phyloP scores from a whole-genome alignment of 2,329 filamentous ascomycete species.

The Alternaria hordeiaustralica region DNA sequence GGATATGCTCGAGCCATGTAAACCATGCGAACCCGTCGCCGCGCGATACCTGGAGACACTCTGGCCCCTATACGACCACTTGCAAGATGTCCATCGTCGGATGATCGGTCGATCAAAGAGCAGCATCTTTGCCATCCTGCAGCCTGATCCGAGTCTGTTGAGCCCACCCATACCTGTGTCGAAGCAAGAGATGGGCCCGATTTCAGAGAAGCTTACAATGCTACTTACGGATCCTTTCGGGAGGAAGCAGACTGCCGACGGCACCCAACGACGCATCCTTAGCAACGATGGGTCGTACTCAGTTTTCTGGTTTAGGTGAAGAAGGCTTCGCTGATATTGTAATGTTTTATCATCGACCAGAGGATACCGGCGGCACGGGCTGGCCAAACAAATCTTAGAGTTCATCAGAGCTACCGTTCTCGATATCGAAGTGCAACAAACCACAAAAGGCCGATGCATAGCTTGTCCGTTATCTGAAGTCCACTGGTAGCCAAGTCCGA shows the following conservation, averaged over 20 bases:
- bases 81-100: constrained; percentile 42
- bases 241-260: constrained; percentile 36
- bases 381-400: neutral
- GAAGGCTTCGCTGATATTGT: neutral
- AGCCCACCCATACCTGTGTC: constrained; percentile 40
- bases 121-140: constrained; percentile 43
- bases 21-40: constrained; percentile 42
- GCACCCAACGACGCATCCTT: constrained; percentile 37
- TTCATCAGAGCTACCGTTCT: neutral
- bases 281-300: constrained; percentile 42
- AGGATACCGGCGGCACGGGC: neutral
- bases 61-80: constrained; percentile 43
- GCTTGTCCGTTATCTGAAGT: neutral
- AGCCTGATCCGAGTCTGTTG: constrained; percentile 30
- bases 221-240: constrained; percentile 48
- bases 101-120: constrained; percentile 42
- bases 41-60: constrained; percentile 41
- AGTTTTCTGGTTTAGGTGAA: constrained; percentile 47
- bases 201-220: constrained; percentile 43
- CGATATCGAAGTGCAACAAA: neutral
- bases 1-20: constrained; percentile 44
- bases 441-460: neutral
- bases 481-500: neutral
- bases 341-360: neutral
- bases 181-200: constrained; percentile 42